These are phyloP conservation scores for Cucurbita ficifolia DNA, from an alignment of 306 rosid genomes.

Conservation along the genomic window DNA sequence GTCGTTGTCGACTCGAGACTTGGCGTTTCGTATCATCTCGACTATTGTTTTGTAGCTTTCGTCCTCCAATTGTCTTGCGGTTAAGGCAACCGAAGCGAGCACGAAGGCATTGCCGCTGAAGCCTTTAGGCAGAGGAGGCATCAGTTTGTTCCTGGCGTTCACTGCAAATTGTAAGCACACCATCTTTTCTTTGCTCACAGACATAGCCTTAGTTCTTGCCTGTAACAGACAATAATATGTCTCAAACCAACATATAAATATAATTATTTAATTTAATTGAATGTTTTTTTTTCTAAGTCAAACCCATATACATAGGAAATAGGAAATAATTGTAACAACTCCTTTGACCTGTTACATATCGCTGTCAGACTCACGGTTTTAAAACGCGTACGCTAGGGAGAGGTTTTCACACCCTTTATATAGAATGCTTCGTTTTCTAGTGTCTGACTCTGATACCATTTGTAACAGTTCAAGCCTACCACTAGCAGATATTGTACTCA, in stretches of 20 bases:
- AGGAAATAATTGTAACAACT: no score
- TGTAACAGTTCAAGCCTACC: no score
- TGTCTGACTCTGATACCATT: no score
- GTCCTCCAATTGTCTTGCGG: conserved; percentile 27
- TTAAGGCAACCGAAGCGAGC: conserved; percentile 49
- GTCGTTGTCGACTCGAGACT: conserved; percentile 28
- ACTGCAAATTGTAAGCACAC: conserved; percentile 61
- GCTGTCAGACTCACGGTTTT: no score
- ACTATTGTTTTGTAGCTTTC: conserved; percentile 23
- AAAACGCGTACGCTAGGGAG: no score
- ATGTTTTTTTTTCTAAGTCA: no score
- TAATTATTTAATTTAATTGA: no score
- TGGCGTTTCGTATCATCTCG: conserved; percentile 40
- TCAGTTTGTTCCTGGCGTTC: conserved; percentile 40
- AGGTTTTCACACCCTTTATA: no score
- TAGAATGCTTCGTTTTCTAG: no score
- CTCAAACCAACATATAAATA: not conserved
- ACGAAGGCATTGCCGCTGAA: conserved; percentile 72
- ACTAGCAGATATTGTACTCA: no score
- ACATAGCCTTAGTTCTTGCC: conserved; percentile 50
- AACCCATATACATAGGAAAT: no score
- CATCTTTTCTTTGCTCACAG: conserved; percentile 28
- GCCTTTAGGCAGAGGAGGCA: conserved; percentile 36
- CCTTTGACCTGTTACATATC: no score
- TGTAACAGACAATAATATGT: not conserved